A percentile compares a stretch with the other conserved stretches of the same genome.
These are phyloP conservation scores for Yarrowia alimentaria DNA, from an alignment of 805 yeast species.

Conservation along the genomic window DNA sequence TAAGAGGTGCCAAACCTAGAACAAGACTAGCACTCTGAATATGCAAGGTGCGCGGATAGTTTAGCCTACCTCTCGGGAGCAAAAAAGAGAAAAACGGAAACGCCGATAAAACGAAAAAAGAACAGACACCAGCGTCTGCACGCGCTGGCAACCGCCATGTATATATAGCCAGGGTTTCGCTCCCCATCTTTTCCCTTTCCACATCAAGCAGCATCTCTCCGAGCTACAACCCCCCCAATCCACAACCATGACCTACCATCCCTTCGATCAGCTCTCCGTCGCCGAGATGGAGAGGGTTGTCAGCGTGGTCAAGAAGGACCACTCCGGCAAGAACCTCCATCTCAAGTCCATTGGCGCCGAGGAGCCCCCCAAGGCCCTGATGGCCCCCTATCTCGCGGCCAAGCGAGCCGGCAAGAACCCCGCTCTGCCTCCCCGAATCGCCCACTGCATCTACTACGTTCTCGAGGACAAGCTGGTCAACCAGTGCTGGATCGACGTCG, in stretches of 20 bases:
- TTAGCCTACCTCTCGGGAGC: conserved; percentile 1
- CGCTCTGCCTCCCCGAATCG: conserved; percentile 64
- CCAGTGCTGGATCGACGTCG: conserved; percentile 69
- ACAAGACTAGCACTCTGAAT: background rate
- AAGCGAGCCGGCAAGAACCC: conserved; percentile 51
- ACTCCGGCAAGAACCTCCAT: conserved; percentile 37
- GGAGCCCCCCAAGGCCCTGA: conserved; percentile 77
- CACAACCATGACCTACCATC: conserved; percentile 35
- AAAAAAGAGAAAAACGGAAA: too few species aligned
- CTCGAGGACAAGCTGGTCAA: conserved; percentile 51
- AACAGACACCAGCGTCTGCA: too few species aligned
- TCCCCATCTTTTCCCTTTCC: too few species aligned
- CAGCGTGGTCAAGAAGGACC: conserved; percentile 33
- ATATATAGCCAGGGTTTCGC: background rate
- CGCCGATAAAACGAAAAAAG: conserved; percentile 12
- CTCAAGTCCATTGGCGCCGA: conserved; percentile 38
- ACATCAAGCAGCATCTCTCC: too few species aligned
- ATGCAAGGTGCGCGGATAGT: conserved; percentile 5
- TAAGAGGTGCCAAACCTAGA: background rate
- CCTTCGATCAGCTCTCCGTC: conserved; percentile 40
- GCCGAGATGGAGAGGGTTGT: conserved; percentile 38
- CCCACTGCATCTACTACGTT: conserved; percentile 64
- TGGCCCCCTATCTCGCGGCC: conserved; percentile 65
- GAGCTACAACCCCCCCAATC: background rate
- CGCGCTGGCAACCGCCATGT: too few species aligned